Base-by-base conservation (phyloP, 208 protist species). In the Wallacemonas rigidus region DNA sequence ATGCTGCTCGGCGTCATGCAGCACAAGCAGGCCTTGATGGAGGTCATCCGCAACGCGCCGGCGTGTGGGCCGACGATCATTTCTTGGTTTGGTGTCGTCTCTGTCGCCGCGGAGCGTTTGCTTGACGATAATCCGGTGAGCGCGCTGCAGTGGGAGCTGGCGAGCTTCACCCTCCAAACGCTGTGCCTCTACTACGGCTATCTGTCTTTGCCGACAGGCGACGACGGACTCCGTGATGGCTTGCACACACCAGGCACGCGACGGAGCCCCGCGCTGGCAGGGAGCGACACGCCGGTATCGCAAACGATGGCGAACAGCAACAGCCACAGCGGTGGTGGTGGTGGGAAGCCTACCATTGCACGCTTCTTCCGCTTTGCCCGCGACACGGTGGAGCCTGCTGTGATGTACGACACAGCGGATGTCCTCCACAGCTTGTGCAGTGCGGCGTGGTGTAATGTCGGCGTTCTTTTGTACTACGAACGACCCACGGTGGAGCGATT, bases 381-480 rank as follows among this genome's bases (percentile, higher is more conserved):
- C 15, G 81, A 89, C 68, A 64, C 57, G 0, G 86, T 87, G 0
- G 79, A 82, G 39, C 79, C 81, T 17, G 50, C 56, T 1, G 75
- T 90, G 14, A 75, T 96, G 62, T 96, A 94, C 75, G 78, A 91
- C 77, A 67, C 90, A 57, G 77, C 86, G 1, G 80, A 88, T 54
- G 79, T 93, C 55, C 77, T 94, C 36, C 74, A 83, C 69, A 82
- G 76, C 36, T 65, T 94, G 53, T 91, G 90, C 82, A 72, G 56
- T 40, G 80, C 75, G 39, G 40, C 82, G 71, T 96, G 92, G 89
- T 87, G 86, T 70, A 93, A 94, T 61, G 64, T 94, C 6, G 92
- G 92, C 26, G 83, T 96, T 48, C 63, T 93, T 7, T 67, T 92
- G 44, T 80, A 85, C 60, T 96, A 95, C 72, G 84, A 94, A 56